Conservation (phyloP, 2,329 filamentous ascomycete genomes). For the Penicillium griseofulvum region DNA sequence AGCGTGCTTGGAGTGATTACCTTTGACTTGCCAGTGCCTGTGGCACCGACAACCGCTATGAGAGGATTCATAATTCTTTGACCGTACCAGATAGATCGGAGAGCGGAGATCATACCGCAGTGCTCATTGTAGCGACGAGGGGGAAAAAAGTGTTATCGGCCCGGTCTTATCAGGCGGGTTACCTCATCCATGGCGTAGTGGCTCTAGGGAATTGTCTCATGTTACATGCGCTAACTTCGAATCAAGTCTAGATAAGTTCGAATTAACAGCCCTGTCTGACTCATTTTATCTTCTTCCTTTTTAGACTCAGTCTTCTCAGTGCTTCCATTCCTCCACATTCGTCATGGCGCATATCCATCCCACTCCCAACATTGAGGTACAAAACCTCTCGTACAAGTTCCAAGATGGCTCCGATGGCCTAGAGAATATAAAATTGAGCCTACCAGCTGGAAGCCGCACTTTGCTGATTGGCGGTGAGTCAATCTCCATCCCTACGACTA, state of each 20-base stretch:
- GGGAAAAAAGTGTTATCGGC: conserved; percentile 5
- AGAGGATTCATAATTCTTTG: conserved; percentile 54
- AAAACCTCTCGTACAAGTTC: conserved; percentile 81
- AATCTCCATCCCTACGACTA: neutral
- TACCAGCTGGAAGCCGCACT: conserved; percentile 81
- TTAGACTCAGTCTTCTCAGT: neutral
- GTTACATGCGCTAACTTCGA: neutral
- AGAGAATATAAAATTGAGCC: conserved; percentile 66
- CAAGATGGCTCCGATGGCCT: conserved; percentile 81
- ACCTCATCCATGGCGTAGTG: conserved; percentile 15
- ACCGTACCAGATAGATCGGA: conserved; percentile 22
- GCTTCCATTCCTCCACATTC: neutral
- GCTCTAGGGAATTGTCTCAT: neutral
- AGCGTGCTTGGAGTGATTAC: conserved; percentile 51
- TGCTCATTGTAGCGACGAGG: conserved; percentile 13
- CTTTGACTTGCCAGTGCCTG: conserved; percentile 90
- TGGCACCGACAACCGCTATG: conserved; percentile 81
- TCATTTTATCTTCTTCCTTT: neutral
- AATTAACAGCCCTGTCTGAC: neutral
- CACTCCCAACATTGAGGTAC: conserved; percentile 65
- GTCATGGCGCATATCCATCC: conserved; percentile 21
- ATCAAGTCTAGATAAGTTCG: neutral
- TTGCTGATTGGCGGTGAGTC: conserved; percentile 77
- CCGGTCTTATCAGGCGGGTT: conserved; percentile 10
- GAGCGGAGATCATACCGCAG: conserved; percentile 28